Base-by-base conservation (phyloP, 345 rosid species). In the Luvunga scandens region DNA sequence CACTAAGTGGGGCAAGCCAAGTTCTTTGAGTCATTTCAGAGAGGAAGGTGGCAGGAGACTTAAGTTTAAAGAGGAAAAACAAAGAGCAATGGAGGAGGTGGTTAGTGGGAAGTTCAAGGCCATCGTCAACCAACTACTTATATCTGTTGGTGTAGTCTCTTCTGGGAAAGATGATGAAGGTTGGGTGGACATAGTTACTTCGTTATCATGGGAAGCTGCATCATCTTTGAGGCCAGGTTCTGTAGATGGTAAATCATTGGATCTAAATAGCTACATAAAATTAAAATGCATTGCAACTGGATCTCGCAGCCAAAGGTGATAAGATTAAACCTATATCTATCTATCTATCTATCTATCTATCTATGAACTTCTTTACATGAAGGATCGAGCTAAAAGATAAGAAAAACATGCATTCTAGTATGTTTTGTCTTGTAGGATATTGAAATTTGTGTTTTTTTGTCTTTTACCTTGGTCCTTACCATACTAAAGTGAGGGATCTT, bases 201-300 rank as follows among this genome's bases (percentile, higher is more conserved):
- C 82, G 72, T 82, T 96, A 68, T 92, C 98, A 9, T 94, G 97
- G 98, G 93, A 92, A 85, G 99, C 98, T 80, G 97, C 95, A 78
- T 89, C 89, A 27, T 84, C 86, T 66, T 80, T 96, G 84, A 91
- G 90, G 84, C 94, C 91, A 50, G 89, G 82, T 84, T 85, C 89
- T 59, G 73, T 85, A 69, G 87, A 86, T 53, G 93, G 93, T 42
- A 91, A 90, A 81, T 78, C 85, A 62, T 77, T 85, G 81, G 92
- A 87, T 83, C 93, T 86, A 2, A 82, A 86, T 79, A 86, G 81
- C 61, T 87, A 85, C 83, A 88, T 96, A 72, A 96, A 96, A 90
- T 92, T 96, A 73, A 96, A 96, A 85, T 96, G 99, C 90, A 87
- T 96, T 80, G 98, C 95, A 72, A 85, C 90, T 83, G 99, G 98